Base-by-base conservation (phyloP, 225 moss, liverwort and hornwort species). In the Polytrichum formosum region DNA sequence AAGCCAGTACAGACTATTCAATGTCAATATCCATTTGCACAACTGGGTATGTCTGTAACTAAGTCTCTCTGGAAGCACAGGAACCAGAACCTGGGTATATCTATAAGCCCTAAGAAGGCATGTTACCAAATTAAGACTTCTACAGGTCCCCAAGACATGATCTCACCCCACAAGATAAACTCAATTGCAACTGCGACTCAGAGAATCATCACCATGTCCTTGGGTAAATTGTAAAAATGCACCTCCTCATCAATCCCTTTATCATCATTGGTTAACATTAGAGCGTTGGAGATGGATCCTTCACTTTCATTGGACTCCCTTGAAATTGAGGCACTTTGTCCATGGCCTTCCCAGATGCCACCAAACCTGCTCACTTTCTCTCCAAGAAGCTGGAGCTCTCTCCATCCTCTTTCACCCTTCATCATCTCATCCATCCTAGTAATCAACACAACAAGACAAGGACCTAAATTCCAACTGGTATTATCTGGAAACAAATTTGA, bases 381-480 rank as follows among this genome's bases (percentile, higher is more conserved):
- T 21, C 74, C 72, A 78, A 87, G 72, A 27, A 71, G 37, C 76
- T 83, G 64, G 70, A 87, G 74, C 64, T 87, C 87, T 76, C 67
- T 77, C 74, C 72, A 84, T 60, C 87, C 84, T 72, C 4, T 83
- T 70, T 77, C 81, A 59, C 87, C 87, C 62, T 81, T 81, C 87
- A 87, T 87, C 87, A 87, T 87, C 78, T 84, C 87, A 79, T 87
- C 87, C 87, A 87, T 87, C 66, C 87, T 87, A 6, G 6, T 1
- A 72, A 61, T 68, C 27, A 72, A 17, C 55, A 55, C 33, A 62
- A 29, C 5, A 29, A 55, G 18, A 55, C 55, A 1, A 1, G 0
- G 5, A 55, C 20, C 18, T 16, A 1, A 55, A 1, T 55, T 29
- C 29, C 29, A 29, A 29, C 29, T 29, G 29, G 0, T 29, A 29